phyloP scores from a whole-genome alignment of 352 stramenopile species.

The Pythium plurisporium region DNA sequence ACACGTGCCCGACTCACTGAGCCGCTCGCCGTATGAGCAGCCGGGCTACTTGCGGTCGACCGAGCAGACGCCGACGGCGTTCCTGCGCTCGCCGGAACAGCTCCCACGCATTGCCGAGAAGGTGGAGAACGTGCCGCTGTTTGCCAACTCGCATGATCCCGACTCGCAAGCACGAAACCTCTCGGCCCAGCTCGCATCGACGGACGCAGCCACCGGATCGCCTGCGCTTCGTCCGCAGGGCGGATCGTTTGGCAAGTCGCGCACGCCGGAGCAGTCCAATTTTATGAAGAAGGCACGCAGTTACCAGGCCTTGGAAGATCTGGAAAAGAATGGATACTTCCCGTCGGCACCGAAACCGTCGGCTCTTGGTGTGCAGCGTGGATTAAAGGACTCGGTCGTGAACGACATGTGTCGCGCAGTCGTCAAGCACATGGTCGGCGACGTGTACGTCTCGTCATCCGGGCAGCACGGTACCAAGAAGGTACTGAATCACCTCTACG shows the following conservation, averaged over 20 bases:
- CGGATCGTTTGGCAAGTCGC: constrained; percentile 57
- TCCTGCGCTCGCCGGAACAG: constrained; percentile 37
- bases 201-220: constrained; percentile 22
- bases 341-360: constrained; percentile 68
- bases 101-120: constrained; percentile 71
- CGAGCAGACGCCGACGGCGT: constrained; percentile 13
- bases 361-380: constrained; percentile 72
- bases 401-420: constrained; percentile 87
- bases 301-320: constrained; percentile 72
- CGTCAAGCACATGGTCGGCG: constrained; percentile 86
- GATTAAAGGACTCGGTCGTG: constrained; percentile 81
- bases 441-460: constrained; percentile 76
- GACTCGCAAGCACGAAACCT: constrained; percentile 53
- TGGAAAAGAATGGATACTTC: constrained; percentile 85
- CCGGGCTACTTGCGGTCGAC: constrained; percentile 23
- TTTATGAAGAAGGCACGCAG: constrained; percentile 77
- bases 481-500: constrained; percentile 84
- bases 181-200: constrained; percentile 52
- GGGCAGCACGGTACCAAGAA: constrained; percentile 64
- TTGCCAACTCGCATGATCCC: constrained; percentile 49
- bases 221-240: constrained; percentile 27
- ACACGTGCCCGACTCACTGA: constrained; percentile 42
- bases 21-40: constrained; percentile 59
- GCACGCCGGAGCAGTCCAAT: constrained; percentile 24
- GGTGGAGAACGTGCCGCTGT: constrained; percentile 50